Conservation (phyloP, 2,329 filamentous ascomycete genomes). For the Tolypocladium guangdongense region DNA sequence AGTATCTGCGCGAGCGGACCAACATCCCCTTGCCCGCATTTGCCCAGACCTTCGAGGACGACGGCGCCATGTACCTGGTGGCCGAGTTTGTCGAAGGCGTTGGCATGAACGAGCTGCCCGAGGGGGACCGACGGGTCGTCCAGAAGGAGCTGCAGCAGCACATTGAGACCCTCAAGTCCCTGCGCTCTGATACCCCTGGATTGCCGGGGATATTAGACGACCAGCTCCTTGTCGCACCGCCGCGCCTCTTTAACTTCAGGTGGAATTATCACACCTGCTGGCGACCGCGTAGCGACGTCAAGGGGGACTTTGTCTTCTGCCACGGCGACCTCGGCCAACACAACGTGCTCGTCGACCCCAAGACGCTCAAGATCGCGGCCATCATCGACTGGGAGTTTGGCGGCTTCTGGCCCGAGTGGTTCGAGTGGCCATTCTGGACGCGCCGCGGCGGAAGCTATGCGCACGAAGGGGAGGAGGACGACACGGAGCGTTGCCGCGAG, state of each 20-base stretch:
- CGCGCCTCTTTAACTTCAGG: neutral
- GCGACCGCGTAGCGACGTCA: neutral
- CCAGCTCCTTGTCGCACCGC: constrained; percentile 4
- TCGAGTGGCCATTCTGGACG: constrained; percentile 9
- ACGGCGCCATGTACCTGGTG: constrained; percentile 3
- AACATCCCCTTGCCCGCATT: constrained; percentile 5
- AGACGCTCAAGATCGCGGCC: no score
- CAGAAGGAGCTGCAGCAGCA: neutral
- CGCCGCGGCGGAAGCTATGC: constrained; percentile 4
- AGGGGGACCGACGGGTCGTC: neutral
- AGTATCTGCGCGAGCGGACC: constrained; percentile 1
- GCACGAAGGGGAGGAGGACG: constrained; percentile 3
- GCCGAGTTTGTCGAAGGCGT: constrained; percentile 1
- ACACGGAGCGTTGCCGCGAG: constrained; percentile 3
- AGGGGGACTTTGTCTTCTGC: no score
- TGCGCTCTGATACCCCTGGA: constrained; percentile 4
- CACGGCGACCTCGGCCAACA: no score
- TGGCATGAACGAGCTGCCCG: neutral
- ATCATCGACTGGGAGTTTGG: no score
- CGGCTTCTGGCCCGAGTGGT: no score
- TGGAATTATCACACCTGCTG: constrained; percentile 6
- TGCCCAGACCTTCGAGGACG: constrained; percentile 3
- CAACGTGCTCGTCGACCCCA: no score
- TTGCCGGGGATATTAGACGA: constrained; percentile 1
- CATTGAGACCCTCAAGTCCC: neutral